phyloP scores from a whole-genome alignment of 768 basidiomycete species.

The Xerocomellus intermedius region DNA sequence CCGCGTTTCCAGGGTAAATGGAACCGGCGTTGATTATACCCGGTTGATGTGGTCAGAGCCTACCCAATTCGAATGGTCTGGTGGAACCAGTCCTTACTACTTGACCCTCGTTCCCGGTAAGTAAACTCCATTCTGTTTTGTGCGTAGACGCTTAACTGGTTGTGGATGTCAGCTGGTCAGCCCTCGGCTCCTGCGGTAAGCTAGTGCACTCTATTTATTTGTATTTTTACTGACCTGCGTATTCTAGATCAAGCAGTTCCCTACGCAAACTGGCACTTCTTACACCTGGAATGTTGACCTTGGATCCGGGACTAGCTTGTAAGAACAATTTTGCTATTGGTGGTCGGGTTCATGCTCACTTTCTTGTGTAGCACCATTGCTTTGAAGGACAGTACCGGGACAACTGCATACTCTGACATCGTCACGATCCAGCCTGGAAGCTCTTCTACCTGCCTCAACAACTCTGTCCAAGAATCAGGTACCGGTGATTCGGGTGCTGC shows the following conservation, averaged over 20 bases:
- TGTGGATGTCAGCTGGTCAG: conserved; percentile 47
- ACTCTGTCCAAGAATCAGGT: conserved; percentile 14
- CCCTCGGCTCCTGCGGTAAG: conserved; percentile 50
- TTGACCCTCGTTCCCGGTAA: conserved; percentile 60
- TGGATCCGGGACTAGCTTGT: conserved; percentile 46
- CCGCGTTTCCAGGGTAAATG: background rate
- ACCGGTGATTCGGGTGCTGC: conserved; percentile 1
- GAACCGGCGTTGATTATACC: background rate
- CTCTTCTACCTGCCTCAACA: conserved; percentile 33
- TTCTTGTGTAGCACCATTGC: conserved; percentile 43
- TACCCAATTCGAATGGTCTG: conserved; percentile 50
- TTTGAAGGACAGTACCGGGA: conserved; percentile 60
- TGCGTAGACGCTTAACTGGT: background rate
- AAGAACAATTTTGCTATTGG: background rate
- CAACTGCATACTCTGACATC: conserved; percentile 49
- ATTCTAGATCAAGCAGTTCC: conserved; percentile 54
- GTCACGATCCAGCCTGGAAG: conserved; percentile 42
- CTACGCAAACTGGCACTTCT: conserved; percentile 39
- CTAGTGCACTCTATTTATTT: background rate
- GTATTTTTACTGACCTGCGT: conserved; percentile 8
- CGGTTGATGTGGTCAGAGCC: conserved; percentile 48
- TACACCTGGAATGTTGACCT: conserved; percentile 60
- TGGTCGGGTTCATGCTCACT: background rate
- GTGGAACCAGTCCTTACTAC: conserved; percentile 56
- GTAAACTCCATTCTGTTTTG: background rate